Evolutionary conservation across 495 filamentous ascomycete species (phyloP), one percentile per base, ranked within the genome.

Genomic region (Acidiella bohemica): DNA sequence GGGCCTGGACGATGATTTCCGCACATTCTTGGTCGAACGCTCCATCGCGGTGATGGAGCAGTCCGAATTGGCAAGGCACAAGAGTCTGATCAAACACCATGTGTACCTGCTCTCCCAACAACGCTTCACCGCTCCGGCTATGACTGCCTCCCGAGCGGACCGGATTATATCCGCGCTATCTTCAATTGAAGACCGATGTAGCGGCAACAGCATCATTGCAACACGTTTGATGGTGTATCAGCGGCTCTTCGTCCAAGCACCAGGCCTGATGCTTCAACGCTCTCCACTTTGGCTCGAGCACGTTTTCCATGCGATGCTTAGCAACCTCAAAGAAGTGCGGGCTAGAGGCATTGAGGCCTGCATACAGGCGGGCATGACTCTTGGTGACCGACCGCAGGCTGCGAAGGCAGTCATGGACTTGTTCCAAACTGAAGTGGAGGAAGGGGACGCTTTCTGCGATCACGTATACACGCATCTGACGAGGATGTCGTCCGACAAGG

Each of bases 251-350:
- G 64, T 62, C 34, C 82, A 90, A 57, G 67, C 70, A 9, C 80
- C 68, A 42, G 51, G 65, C 3, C 59, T 68, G 13, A 92, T 97
- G 75, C 44, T 71, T 9, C 49, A 64, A 4, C 65, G 76, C 28
- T 65, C 70, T 0, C 50, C 49, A 0, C 66, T 80, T 37, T 96
- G 88, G 87, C 67, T 93, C 26, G 62, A 77, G 21, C 78, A 87
- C 54, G 58, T 93, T n/a, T 73, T 95, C 39, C 71, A 68, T 17
- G 82, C 84, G 21, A 72, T 93, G 60, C 70, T 93, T 16, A 82
- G 82, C 56, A 76, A 59, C 37, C 57, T 85, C 35, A 81, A 77
- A 47, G 85, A 93, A 30, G 77, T 83, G 24, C 66, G 84, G 29
- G 55, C 64, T 2, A 71, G 73, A n/a, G 84, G 86, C 10, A 77